Conservation (phyloP, 495 filamentous ascomycete species). For the Penicillium desertorum region DNA sequence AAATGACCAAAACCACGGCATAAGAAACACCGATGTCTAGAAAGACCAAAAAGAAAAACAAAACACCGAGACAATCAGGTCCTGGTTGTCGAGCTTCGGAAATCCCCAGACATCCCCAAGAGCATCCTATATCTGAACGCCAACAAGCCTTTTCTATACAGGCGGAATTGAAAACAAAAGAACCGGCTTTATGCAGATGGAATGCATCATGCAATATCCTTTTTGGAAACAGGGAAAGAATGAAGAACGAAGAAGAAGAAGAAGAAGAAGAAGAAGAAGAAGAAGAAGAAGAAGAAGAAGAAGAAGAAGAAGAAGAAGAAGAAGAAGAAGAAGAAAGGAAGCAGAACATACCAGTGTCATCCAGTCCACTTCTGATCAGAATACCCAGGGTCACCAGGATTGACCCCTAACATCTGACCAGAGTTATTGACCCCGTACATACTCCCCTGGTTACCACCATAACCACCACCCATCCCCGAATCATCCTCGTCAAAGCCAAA, state of each 20-base stretch:
- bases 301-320: slow-evolving; percentile 4
- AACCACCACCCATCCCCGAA: slow-evolving; percentile 40
- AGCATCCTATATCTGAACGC: slow-evolving; percentile 35
- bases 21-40: background rate
- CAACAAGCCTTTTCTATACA: slow-evolving; percentile 31
- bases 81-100: slow-evolving; percentile 10
- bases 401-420: slow-evolving; percentile 35
- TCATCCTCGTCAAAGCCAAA: slow-evolving; percentile 54
- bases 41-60: background rate
- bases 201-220: slow-evolving; percentile 12
- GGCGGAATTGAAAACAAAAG: slow-evolving; percentile 10
- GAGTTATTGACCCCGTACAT: slow-evolving; percentile 37
- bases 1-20: background rate
- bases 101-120: slow-evolving; percentile 22
- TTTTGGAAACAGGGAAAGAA: slow-evolving; percentile 11
- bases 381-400: slow-evolving; percentile 36
- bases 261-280: background rate
- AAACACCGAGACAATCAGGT: slow-evolving; percentile 4
- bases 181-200: slow-evolving; percentile 5
- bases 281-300: too few relatives aligned
- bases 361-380: slow-evolving; percentile 37
- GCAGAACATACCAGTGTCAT: slow-evolving; percentile 13
- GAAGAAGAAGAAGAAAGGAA: slow-evolving; percentile 8
- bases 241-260: slow-evolving; percentile 1
- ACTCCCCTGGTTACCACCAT: slow-evolving; percentile 33